Base-by-base conservation (phyloP, 2,329 filamentous ascomycete genomes). In the Chaetomiaceae sp. region DNA sequence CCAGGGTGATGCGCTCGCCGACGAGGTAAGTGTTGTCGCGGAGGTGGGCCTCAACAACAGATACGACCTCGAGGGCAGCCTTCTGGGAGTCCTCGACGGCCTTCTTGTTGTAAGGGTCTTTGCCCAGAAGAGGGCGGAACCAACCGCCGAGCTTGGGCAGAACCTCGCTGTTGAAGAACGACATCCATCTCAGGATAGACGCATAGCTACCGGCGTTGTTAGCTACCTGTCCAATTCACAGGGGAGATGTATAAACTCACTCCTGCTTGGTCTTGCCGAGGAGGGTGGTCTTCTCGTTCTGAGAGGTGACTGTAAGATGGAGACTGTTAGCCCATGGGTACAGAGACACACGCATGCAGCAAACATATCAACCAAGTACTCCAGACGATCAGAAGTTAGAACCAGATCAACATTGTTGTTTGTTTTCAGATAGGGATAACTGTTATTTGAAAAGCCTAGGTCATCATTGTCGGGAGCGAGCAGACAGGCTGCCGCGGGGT, bases 241-340 rank as follows among this genome's bases (percentile, higher is more conserved):
- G 17, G 18, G 14, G 19, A 10, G 27, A 19, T 3, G 42, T n/a
- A 14, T 22, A 3, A 49, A 67, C 76, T 68, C 74, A 89, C 83
- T 98, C 93, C 79, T 98, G 91, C 86, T 98, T 98, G 75, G 90
- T 98, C 85, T 97, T 97, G 67, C 93, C 93, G 62, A 98, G 83
- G 58, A 98, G 89, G 60, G 89, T 94, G 63, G 93, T 98, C 86
- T 97, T 97, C 84, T 97, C 93, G 72, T 98, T 98, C 77, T 98
- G 93, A 62, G 93, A 97, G 64, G 93, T 89, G 68, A 98, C 93
- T 97, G 65, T 53, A 49, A 57, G 24, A 19, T 35, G 44, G 47
- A 9, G 15, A 32, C 7, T 14, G 29, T 62, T 56, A 62, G 60
- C 51, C 34, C 18, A 9, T 34, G 26, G 34, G 15, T 30, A 42